Conservation (phyloP, 2,329 filamentous ascomycete genomes). For the Aspergillus brunneoviolaceus region DNA sequence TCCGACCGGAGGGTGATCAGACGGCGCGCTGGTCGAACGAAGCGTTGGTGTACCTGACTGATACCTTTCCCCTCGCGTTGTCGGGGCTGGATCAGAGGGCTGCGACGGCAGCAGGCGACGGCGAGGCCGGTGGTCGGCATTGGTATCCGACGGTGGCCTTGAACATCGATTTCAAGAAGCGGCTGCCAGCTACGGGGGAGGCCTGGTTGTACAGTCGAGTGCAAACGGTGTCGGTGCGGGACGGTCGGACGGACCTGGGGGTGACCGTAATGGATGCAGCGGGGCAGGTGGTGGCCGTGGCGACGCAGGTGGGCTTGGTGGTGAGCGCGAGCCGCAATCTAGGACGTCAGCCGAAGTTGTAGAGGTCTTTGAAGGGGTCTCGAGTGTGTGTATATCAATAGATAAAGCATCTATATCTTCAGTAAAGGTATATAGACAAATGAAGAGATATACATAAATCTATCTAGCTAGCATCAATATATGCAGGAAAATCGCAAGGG, state of each 20-base stretch:
- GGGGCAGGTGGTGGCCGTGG: conserved; percentile 66
- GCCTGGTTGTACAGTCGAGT: conserved; percentile 71
- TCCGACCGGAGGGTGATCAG: conserved; percentile 51
- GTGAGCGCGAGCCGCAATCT: conserved; percentile 64
- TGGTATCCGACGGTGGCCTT: conserved; percentile 78
- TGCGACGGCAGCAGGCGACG: conserved; percentile 27
- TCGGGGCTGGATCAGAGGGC: conserved; percentile 49
- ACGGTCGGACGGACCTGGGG: conserved; percentile 74
- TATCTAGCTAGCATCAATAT: neutral
- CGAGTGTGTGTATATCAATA: conserved; percentile 6
- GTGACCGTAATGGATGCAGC: conserved; percentile 64
- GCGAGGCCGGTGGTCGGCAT: conserved; percentile 41
- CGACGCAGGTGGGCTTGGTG: conserved; percentile 66
- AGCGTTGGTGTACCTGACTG: conserved; percentile 63
- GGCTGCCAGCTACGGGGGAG: conserved; percentile 64
- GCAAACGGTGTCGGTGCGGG: conserved; percentile 64
- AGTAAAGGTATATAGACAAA: neutral
- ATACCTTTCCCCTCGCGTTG: conserved; percentile 67
- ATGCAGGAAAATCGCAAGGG: neutral
- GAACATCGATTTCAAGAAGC: conserved; percentile 75
- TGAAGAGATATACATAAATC: neutral
- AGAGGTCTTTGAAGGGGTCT: conserved; percentile 4
- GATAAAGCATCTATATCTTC: neutral
- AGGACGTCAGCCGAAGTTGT: conserved; percentile 42
- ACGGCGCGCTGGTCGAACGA: conserved; percentile 61